Conservation (phyloP, 2,329 filamentous ascomycete species). For the Colletotrichum graminicola region DNA sequence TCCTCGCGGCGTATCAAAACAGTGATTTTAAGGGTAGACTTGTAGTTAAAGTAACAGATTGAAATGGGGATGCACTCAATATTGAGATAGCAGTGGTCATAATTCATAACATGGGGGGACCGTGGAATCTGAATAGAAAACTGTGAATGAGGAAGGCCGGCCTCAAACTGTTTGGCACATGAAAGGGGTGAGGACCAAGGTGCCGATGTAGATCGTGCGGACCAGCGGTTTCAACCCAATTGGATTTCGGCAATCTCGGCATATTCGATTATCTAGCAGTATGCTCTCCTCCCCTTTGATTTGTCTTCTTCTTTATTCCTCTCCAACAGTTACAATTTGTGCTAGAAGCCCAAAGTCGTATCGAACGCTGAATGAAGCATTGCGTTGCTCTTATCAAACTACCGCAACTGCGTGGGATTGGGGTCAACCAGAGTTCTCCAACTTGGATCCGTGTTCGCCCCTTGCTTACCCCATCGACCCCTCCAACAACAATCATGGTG, state of each 20-base stretch:
- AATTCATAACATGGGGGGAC: too few relatives aligned
- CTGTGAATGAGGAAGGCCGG: not conserved
- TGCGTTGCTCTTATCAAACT: too few relatives aligned
- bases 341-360: too few relatives aligned
- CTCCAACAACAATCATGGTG: constrained; percentile 18
- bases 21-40: constrained; percentile 48
- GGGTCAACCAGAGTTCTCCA: constrained; percentile 1
- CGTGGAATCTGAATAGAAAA: not conserved
- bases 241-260: not conserved
- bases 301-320: not conserved
- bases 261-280: not conserved
- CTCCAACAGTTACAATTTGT: not conserved
- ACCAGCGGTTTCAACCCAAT: not conserved
- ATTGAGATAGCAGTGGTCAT: too few relatives aligned
- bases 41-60: constrained; percentile 46
- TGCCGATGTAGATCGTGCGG: not conserved
- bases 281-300: not conserved
- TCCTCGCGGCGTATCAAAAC: constrained; percentile 48
- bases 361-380: too few relatives aligned
- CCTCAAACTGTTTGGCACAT: not conserved
- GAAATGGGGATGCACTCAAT: not conserved
- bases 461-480: constrained; percentile 20
- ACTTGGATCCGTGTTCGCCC: not conserved
- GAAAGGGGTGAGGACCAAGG: not conserved
- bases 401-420: constrained; percentile 9